phyloP scores from a whole-genome alignment of 176 grass and related monocot species.

The Pontederia crassipes region DNA sequence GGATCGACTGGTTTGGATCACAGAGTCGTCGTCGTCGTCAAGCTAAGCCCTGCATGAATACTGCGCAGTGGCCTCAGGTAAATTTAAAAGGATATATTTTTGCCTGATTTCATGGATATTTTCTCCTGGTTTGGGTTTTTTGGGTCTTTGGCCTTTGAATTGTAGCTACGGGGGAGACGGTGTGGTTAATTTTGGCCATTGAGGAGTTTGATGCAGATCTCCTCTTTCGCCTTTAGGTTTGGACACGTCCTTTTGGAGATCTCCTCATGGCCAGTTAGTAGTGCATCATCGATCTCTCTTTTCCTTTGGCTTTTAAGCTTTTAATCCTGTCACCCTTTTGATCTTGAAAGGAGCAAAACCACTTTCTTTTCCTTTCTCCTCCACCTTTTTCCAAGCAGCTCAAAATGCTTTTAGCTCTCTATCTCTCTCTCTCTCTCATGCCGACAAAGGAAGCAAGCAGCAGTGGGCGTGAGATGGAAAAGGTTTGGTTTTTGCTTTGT shows the following conservation, averaged over 20 bases:
- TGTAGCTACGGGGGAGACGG: too few species aligned
- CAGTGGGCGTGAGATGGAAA: too few species aligned
- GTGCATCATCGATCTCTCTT: conserved; percentile 1
- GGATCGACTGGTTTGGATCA: neutral
- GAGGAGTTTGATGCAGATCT: neutral
- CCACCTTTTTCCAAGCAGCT: neutral
- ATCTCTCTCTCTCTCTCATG: neutral
- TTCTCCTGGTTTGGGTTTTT: neutral
- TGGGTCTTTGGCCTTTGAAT: neutral
- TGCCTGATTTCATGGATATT: neutral
- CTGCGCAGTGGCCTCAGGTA: conserved; percentile 14
- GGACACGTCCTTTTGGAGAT: conserved; percentile 2
- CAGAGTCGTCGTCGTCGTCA: neutral
- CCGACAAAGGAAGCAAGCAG: neutral
- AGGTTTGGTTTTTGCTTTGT: too few species aligned
- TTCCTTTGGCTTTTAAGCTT: neutral
- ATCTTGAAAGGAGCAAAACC: conserved; percentile 5
- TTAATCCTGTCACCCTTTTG: conserved; percentile 3
- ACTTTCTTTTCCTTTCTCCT: neutral
- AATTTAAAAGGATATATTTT: neutral
- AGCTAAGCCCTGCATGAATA: neutral
- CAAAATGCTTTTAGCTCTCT: neutral
- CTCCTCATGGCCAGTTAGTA: too few species aligned
- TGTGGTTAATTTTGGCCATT: neutral
- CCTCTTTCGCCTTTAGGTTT: neutral